Evolutionary conservation across 371 early-diverging fungal species (phyloP).

Genomic region (Mortierella sp.): DNA sequence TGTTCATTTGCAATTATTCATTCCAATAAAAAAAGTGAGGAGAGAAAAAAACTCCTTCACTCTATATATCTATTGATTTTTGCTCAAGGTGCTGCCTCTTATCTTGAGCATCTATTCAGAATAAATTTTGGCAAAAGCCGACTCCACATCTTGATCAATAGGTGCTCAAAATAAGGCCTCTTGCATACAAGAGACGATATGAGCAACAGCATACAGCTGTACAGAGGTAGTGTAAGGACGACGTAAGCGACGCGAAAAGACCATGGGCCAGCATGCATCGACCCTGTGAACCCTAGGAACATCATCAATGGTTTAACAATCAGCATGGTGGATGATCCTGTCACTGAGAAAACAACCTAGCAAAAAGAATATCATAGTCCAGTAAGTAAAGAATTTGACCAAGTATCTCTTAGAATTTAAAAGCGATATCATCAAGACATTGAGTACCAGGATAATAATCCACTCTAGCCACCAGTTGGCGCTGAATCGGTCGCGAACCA

Average conservation of each 20-base stretch:
- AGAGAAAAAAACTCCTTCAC: too few relatives aligned
- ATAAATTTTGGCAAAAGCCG: constrained; percentile 58
- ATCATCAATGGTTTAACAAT: constrained; percentile 40
- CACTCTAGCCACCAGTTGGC: constrained; percentile 55
- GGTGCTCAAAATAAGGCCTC: constrained; percentile 59
- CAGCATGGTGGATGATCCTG: constrained; percentile 52
- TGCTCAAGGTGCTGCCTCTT: constrained; percentile 3
- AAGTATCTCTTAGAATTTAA: too few relatives aligned
- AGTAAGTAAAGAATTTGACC: too few relatives aligned
- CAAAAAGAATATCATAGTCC: background rate
- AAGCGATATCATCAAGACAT: background rate
- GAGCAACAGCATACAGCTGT: constrained; percentile 59
- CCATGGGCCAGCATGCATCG: constrained; percentile 64
- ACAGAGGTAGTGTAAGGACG: constrained; percentile 61
- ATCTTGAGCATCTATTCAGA: constrained; percentile 10
- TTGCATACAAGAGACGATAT: constrained; percentile 63
- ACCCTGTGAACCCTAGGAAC: constrained; percentile 44
- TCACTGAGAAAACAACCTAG: constrained; percentile 46
- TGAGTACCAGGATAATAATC: constrained; percentile 42
- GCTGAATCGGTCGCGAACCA: constrained; percentile 49
- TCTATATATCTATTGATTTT: background rate
- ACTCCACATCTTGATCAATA: constrained; percentile 63
- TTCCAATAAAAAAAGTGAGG: too few relatives aligned
- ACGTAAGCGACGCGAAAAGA: constrained; percentile 61
- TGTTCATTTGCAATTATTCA: too few relatives aligned